A percentile compares a stretch with the other conserved stretches of the same genome.
Evolutionary conservation across 305 asterid species (phyloP).

Genomic region (Stenogyne calaminthoides): DNA sequence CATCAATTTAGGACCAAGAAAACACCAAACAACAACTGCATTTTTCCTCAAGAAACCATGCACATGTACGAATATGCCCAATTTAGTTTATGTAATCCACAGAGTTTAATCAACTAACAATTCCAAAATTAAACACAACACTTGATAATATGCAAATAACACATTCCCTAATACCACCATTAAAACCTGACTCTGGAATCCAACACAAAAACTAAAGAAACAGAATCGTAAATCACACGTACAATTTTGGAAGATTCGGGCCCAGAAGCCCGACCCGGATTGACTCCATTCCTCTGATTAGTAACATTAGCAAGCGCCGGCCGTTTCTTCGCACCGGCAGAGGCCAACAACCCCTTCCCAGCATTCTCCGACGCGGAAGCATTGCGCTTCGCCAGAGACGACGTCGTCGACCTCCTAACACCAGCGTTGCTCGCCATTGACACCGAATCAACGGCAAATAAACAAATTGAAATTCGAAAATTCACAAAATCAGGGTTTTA

Average conservation of each 20-base stretch:
- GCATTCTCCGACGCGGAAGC: conserved; percentile 59
- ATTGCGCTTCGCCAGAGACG: conserved; percentile 67
- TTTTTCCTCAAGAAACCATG: conserved; percentile 20
- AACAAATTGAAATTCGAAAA: conserved; percentile 8
- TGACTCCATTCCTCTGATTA: conserved; percentile 49
- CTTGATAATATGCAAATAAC: not conserved
- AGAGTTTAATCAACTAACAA: not conserved
- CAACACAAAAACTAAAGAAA: conserved; percentile 6
- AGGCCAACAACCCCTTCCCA: conserved; percentile 42
- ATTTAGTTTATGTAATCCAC: not conserved
- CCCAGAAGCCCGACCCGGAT: conserved; percentile 38
- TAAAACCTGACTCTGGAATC: not conserved
- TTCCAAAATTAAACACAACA: not conserved
- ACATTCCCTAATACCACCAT: too few species aligned
- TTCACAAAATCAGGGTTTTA: conserved; percentile 10
- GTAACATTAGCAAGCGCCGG: conserved; percentile 81
- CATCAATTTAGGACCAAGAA: conserved; percentile 10
- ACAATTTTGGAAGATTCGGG: conserved; percentile 62
- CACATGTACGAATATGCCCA: not conserved
- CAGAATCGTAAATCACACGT: conserved; percentile 28
- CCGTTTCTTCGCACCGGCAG: conserved; percentile 63
- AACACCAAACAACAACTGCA: not conserved
- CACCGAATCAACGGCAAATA: conserved; percentile 16
- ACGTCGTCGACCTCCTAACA: conserved; percentile 66
- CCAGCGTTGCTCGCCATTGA: conserved; percentile 64